Percentiles rank a stretch among this genome's conserved stretches.
Evolutionary conservation across 2,329 filamentous ascomycete genomes (phyloP).

Genomic region (Macroventuria anomochaeta): DNA sequence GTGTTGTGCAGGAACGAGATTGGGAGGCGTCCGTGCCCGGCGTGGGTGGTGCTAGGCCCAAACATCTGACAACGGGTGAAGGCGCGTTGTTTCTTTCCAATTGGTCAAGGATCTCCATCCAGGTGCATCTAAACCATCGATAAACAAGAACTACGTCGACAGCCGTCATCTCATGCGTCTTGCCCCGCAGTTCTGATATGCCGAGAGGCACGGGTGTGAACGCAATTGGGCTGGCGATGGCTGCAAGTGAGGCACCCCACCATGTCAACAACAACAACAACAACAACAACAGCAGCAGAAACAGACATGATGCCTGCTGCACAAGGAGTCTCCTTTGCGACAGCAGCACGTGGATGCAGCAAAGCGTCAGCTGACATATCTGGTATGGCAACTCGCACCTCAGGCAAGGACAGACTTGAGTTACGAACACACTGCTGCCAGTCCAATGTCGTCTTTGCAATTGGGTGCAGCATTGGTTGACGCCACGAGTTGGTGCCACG

Average conservation of each 20-base stretch:
- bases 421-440: too few relatives aligned
- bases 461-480: too few relatives aligned
- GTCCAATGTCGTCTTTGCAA: too few relatives aligned
- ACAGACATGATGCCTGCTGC: slow-evolving; percentile 10
- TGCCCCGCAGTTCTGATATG: slow-evolving; percentile 23
- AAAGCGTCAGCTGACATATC: too few relatives aligned
- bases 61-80: slow-evolving; percentile 26
- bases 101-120: slow-evolving; percentile 22
- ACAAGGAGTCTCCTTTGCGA: neutral
- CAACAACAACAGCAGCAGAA: too few relatives aligned
- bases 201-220: slow-evolving; percentile 24
- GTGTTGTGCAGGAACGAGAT: slow-evolving; percentile 22
- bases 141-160: slow-evolving; percentile 25
- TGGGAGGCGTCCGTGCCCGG: slow-evolving; percentile 17
- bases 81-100: slow-evolving; percentile 13
- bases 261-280: slow-evolving; percentile 7
- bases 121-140: slow-evolving; percentile 15
- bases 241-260: neutral
- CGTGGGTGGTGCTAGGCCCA: too few relatives aligned
- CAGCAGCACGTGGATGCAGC: slow-evolving; percentile 1
- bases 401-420: too few relatives aligned
- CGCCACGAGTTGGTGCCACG: too few relatives aligned
- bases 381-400: too few relatives aligned
- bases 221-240: slow-evolving; percentile 21
- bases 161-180: slow-evolving; percentile 21